Base-by-base conservation (phyloP, 2,329 filamentous ascomycete species). In the Talaromyces sp. region DNA sequence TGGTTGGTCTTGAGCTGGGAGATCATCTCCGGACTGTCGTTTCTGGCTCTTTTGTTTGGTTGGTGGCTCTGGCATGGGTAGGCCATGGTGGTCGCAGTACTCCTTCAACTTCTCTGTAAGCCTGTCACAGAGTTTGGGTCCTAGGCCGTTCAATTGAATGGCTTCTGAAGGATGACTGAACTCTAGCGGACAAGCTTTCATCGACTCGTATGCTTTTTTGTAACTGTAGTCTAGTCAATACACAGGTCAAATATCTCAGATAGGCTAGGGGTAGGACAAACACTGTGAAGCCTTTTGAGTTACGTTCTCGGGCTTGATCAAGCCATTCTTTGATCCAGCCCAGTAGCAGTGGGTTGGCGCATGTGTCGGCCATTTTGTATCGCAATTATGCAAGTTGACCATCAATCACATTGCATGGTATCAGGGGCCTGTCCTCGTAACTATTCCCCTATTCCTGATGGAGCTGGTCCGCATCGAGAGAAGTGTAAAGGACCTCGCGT, bases 261-360 rank as follows among this genome's bases (percentile, higher is more conserved):
- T 40, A 17, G 62, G 43, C 53, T n/a, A 47, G 54, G 40, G 31
- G 3, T 27, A 63, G 64, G 61, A 72, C 76, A 47, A 64, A 83
- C 80, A 81, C 79, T 58, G 84, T 86, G 27, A 88, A 78, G 25
- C 89, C 89, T 74, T 91, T 92, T 19, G 86, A 86, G 72, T 89
- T 91, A 54, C 85, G 85, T 70, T 91, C 86, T 58, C 85, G 83
- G 13, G 90, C 91, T 47, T 85, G 75, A 53, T 93, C 89, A 59
- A 90, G 84, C 89, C 89, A 92, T 80, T 93, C 90, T 72, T 91
- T 89, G 60, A 93, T 86, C 88, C 90, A 93, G 69, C 80, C 79
- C 11, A 93, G 82, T 8, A 92, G 83, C 47, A 91, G 82, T 5
- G 91, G 88, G 71, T 95, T 95, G 17, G 87, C 84, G 69, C 86